Percentiles rank a stretch among this genome's conserved stretches.
These are phyloP conservation scores for Aureobasidium uvarum DNA, from an alignment of 2,329 filamentous ascomycete species.

Conservation along the genomic window DNA sequence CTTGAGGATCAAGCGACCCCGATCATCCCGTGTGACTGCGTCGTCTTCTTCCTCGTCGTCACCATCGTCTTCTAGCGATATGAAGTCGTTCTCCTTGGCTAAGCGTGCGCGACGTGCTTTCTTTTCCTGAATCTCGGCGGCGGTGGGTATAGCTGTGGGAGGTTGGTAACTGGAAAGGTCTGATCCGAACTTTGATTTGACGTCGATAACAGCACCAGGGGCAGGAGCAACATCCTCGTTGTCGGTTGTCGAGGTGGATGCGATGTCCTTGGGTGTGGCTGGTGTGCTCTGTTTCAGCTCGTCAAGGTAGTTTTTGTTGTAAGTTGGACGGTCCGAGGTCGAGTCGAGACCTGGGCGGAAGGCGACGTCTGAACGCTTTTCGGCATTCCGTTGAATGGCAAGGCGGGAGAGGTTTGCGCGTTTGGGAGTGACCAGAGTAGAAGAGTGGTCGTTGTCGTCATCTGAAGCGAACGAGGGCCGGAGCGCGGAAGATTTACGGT, in stretches of 20 bases:
- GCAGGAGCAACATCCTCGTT: constrained; percentile 47
- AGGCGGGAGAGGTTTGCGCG: constrained; percentile 61
- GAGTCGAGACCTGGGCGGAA: constrained; percentile 54
- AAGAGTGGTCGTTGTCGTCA: constrained; percentile 51
- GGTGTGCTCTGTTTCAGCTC: constrained; percentile 85
- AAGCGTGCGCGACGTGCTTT: constrained; percentile 83
- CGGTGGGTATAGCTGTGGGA: constrained; percentile 65
- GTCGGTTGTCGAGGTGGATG: constrained; percentile 35
- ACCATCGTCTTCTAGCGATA: constrained; percentile 63
- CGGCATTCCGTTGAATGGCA: constrained; percentile 65
- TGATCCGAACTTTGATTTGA: constrained; percentile 58
- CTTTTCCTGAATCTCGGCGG: constrained; percentile 83
- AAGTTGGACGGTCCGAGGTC: constrained; percentile 67
- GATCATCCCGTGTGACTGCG: constrained; percentile 43
- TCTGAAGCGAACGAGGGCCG: constrained; percentile 72
- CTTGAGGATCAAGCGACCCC: constrained; percentile 48
- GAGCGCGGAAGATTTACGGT: constrained; percentile 69
- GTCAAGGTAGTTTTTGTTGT: constrained; percentile 81
- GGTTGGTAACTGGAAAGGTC: constrained; percentile 38
- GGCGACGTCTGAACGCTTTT: constrained; percentile 54
- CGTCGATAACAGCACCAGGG: constrained; percentile 45
- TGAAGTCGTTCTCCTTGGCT: constrained; percentile 66
- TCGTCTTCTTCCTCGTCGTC: constrained; percentile 45
- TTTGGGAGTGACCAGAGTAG: constrained; percentile 60
- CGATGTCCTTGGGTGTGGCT: constrained; percentile 68